Evolutionary conservation across 805 yeast species (phyloP), one percentile per base, ranked within the genome.

Genomic region (Myxozyma neotropica): DNA sequence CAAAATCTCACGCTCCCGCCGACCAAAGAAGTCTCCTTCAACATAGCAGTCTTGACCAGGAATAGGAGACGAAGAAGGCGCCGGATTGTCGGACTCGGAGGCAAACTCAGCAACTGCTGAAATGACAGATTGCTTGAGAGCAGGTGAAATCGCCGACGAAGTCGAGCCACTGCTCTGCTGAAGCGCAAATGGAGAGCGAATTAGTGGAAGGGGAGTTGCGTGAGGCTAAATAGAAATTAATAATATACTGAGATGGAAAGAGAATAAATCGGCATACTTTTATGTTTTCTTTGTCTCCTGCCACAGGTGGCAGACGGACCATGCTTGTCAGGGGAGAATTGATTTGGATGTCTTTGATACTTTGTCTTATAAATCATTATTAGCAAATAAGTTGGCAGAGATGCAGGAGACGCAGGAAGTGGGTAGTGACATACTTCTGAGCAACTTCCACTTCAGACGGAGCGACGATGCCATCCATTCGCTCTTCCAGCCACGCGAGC

Each of bases 401-500:
- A 3, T n/a, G 12, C 2, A 13, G n/a, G 4, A 35, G 2, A 35
- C 36, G n/a, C 12, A 35, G n/a, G 2, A 35, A 3, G 2, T 2
- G n/a, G n/a, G 2, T 35, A 35, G 13, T n/a, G 24, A 33, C 26
- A 31, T 48, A 35, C 52, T 29, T 8, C 13, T 44, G 44, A 19
- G 31, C 15, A 19, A 26, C 23, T 13, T 17, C 42, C 8, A 26
- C 23, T 13, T 17, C 42, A 3, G 47, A 17, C 10, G 40, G 24
- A n/a, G 10, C 29, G 23, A 54, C 21, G 33, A 58, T 45, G 44
- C 42, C 42, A 15, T 56, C 51, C 57, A 61, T 48, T n/a, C 66
- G 55, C 13, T 49, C 53, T 10, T 36, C 44, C n/a, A 67, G 49
- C 66, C 69, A 67, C 19, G 42, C 58, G 17, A 67, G 53, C 38